Evolutionary conservation across 2,329 filamentous ascomycete genomes (phyloP).

Genomic region (Colletotrichum magnum): DNA sequence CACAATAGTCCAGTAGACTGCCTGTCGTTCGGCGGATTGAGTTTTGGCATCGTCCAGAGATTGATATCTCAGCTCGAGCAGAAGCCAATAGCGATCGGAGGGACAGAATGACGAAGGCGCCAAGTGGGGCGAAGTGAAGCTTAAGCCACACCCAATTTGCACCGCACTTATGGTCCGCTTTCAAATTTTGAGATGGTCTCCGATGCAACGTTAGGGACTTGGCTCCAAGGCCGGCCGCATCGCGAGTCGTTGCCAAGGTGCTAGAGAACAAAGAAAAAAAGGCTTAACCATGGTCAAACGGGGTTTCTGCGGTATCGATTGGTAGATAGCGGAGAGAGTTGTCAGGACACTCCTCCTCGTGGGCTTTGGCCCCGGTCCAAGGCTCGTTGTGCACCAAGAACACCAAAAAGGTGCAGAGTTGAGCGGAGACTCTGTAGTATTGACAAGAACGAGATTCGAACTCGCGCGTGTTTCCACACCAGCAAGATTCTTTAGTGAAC

Average conservation of each 20-base stretch:
- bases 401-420: background rate
- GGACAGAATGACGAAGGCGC: slow-evolving; percentile 9
- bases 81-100: slow-evolving; percentile 17
- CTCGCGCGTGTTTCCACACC: slow-evolving; percentile 9
- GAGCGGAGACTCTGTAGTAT: background rate
- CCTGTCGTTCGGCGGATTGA: too few species aligned
- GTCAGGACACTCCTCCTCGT: too few species aligned
- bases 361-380: background rate
- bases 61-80: background rate
- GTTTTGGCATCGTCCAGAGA: background rate
- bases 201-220: slow-evolving; percentile 3
- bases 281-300: too few species aligned
- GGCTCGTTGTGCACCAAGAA: background rate
- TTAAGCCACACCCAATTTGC: slow-evolving; percentile 39
- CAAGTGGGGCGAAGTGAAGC: slow-evolving; percentile 29
- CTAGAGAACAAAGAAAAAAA: background rate
- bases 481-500: background rate
- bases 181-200: slow-evolving; percentile 15
- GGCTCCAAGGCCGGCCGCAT: background rate
- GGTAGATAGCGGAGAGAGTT: background rate
- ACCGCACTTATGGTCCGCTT: slow-evolving; percentile 12
- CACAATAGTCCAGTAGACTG: too few species aligned
- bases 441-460: slow-evolving; percentile 19
- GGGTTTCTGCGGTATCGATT: too few species aligned
- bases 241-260: too few species aligned